These are phyloP conservation scores for Castanea mollissima DNA, from an alignment of 306 rosid genomes.

Conservation along the genomic window DNA sequence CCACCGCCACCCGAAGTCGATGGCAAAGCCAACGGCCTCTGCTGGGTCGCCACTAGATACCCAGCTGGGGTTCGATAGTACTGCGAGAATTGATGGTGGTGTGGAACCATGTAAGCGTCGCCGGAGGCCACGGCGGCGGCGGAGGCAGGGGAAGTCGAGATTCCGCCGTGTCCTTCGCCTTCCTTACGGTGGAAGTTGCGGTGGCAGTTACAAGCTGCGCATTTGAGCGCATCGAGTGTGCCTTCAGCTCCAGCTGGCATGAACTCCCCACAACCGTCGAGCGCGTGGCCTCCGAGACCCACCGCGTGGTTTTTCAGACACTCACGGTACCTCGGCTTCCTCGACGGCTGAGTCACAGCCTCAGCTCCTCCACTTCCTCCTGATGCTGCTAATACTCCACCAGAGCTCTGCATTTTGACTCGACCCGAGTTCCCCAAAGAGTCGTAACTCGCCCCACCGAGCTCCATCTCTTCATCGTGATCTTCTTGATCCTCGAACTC, in stretches of 20 bases:
- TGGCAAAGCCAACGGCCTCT: slow-evolving; percentile 83
- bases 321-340: slow-evolving; percentile 70
- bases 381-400: not conserved
- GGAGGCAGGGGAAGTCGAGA: too few relatives aligned
- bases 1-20: slow-evolving; percentile 80
- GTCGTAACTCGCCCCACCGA: slow-evolving; percentile 57
- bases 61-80: slow-evolving; percentile 78
- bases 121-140: slow-evolving; percentile 5
- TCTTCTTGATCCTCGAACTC: slow-evolving; percentile 86
- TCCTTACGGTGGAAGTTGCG: slow-evolving; percentile 94
- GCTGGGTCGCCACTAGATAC: slow-evolving; percentile 59
- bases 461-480: slow-evolving; percentile 73
- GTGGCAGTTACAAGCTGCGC: slow-evolving; percentile 98
- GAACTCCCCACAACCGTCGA: slow-evolving; percentile 94
- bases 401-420: slow-evolving; percentile 36
- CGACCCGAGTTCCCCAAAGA: slow-evolving; percentile 45
- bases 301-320: slow-evolving; percentile 91
- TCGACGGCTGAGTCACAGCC: slow-evolving; percentile 27
- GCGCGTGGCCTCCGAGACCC: slow-evolving; percentile 80
- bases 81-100: slow-evolving; percentile 56
- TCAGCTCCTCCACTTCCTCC: slow-evolving; percentile 8
- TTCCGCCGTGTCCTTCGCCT: slow-evolving; percentile 15
- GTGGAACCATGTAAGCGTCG: slow-evolving; percentile 38
- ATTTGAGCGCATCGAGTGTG: slow-evolving; percentile 69
- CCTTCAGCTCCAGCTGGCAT: slow-evolving; percentile 75